Evolutionary conservation across 768 basidiomycete species (phyloP).

Genomic region (Boletus rubropictus): DNA sequence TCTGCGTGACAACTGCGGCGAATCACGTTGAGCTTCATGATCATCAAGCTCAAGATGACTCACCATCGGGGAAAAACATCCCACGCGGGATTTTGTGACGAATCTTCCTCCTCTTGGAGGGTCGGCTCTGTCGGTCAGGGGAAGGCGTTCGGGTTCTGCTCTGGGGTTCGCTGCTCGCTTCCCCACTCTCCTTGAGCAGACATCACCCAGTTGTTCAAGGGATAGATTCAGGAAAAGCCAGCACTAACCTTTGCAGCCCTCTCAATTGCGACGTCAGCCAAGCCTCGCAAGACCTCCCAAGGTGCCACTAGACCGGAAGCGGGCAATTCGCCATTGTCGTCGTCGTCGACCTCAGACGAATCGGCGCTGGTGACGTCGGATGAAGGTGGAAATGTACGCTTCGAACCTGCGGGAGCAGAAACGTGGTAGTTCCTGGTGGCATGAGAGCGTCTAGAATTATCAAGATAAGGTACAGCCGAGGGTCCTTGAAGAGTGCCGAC

Average conservation of each 20-base stretch:
- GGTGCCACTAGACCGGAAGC: constrained; percentile 79
- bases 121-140: constrained; percentile 62
- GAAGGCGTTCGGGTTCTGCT: constrained; percentile 72
- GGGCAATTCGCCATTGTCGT: constrained; percentile 74
- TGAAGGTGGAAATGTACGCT: constrained; percentile 54
- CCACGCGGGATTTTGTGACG: constrained; percentile 54
- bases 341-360: constrained; percentile 81
- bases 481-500: constrained; percentile 40
- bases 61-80: constrained; percentile 76
- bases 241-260: constrained; percentile 64
- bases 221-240: not conserved
- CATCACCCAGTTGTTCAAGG: constrained; percentile 7
- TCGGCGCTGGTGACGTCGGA: constrained; percentile 73
- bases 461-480: constrained; percentile 53
- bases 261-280: constrained; percentile 78
- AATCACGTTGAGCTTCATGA: constrained; percentile 1
- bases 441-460: constrained; percentile 33
- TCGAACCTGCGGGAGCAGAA: constrained; percentile 38
- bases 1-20: constrained; percentile 72
- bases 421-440: constrained; percentile 29
- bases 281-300: constrained; percentile 76
- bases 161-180: constrained; percentile 61
- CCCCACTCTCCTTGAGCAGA: constrained; percentile 62
- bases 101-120: constrained; percentile 66
- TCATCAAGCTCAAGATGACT: not conserved